Evolutionary conservation across 2,329 filamentous ascomycete species (phyloP).

Genomic region (Pyrenophora graminea): DNA sequence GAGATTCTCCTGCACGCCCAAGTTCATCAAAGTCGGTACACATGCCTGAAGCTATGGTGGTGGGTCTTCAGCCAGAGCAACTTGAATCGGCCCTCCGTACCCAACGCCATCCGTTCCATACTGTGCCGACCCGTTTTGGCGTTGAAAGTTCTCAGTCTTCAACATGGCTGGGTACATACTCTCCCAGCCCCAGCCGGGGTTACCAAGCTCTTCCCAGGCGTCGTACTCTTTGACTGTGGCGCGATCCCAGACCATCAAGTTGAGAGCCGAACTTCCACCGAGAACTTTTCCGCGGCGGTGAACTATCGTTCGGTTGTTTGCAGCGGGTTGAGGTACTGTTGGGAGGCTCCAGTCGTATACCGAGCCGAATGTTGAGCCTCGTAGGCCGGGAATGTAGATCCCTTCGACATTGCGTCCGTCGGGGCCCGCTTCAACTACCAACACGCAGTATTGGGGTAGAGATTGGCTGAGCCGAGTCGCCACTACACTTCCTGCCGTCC

Average conservation of each 20-base stretch:
- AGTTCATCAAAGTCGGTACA: constrained; percentile 52
- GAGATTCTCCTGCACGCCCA: constrained; percentile 48
- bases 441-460: constrained; percentile 18
- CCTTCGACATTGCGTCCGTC: constrained; percentile 26
- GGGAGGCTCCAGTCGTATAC: constrained; percentile 47
- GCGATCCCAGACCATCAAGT: constrained; percentile 43
- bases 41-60: constrained; percentile 51
- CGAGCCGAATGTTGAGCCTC: constrained; percentile 25
- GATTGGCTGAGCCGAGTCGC: constrained; percentile 34
- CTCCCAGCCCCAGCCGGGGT: constrained; percentile 60
- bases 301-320: constrained; percentile 38
- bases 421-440: constrained; percentile 30
- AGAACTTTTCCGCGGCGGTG: constrained; percentile 32
- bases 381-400: constrained; percentile 28
- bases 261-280: constrained; percentile 42
- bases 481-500: constrained; percentile 28
- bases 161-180: constrained; percentile 43
- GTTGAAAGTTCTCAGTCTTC: constrained; percentile 35
- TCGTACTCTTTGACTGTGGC: constrained; percentile 49
- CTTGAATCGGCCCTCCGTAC: constrained; percentile 35
- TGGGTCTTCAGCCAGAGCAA: constrained; percentile 48
- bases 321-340: constrained; percentile 47
- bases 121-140: constrained; percentile 16
- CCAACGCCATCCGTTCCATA: constrained; percentile 34
- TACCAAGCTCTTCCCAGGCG: constrained; percentile 62